Base-by-base conservation (phyloP, 805 yeast species). In the Kazachstania africana region DNA sequence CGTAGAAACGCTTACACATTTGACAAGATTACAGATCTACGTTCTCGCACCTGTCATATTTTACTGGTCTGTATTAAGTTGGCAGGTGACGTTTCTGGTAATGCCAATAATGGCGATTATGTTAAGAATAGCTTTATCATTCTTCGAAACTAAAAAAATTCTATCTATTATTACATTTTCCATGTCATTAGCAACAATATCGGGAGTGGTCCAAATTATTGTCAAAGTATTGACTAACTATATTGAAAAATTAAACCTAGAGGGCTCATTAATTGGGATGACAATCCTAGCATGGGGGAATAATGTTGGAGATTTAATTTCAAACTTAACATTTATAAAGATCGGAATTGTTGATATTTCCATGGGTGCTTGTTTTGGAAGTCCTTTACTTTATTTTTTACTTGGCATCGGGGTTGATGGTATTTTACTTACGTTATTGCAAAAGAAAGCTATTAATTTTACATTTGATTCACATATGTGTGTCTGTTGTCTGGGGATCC, bases 311-410 rank as follows among this genome's bases (percentile, higher is more conserved):
- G 98, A 88, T 48, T 60, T 87, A 28, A 75, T 87, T 1, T 78
- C 95, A 0, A 84, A 88, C 43, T 53, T 78, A 22, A 78, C 93
- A 0, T 71, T 88, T 16, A 85, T 94, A 0, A 62, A 62, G 35
- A 69, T 82, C 66, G 95, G 94, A 0, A 75, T 72, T 58, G 82
- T 94, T 0, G 66, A 79, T 28, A 80, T 88, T 80, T 96, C 96
- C 0, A 62, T 91, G n/a, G 81, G 91, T 18, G 95, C 96, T 0
- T 87, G 97, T 48, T 79, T 87, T 52, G 97, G 96, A 0, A 84
- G 95, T 1, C 97, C 97, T 0, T 57, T 88, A 35, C 53, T 91
- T 26, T 78, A 85, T 32, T 60, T 79, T 26, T 59, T 91, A 8
- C 63, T 87, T 24, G 94, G 96, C 0, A 59, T 88, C 37, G 95